Evolutionary conservation across 1,284 basidiomycete species (phyloP).

Genomic region (Malassezia sp.): DNA sequence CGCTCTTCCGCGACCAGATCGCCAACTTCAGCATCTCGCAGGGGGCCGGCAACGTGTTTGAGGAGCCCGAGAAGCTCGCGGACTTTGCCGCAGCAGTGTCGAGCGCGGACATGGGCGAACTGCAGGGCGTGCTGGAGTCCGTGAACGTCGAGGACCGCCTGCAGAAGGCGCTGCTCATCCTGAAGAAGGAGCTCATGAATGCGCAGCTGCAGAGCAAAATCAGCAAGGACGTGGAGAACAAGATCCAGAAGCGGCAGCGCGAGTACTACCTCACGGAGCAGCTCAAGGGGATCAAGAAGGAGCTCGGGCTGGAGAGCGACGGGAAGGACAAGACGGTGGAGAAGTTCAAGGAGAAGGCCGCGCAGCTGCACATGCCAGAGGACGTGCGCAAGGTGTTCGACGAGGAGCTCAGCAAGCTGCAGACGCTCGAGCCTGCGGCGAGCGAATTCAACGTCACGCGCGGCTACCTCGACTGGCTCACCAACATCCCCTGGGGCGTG

Average conservation of each 20-base stretch:
- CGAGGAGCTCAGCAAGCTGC: constrained; percentile 85
- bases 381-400: constrained; percentile 87
- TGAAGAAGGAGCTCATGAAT: constrained; percentile 97
- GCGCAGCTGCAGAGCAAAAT: constrained; percentile 92
- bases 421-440: constrained; percentile 73
- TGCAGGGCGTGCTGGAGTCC: constrained; percentile 86
- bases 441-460: constrained; percentile 73
- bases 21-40: constrained; percentile 93
- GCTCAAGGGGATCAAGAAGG: constrained; percentile 97
- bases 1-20: constrained; percentile 94
- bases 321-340: constrained; percentile 96
- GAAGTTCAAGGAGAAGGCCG: constrained; percentile 85
- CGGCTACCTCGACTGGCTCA: constrained; percentile 50
- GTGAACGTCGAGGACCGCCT: constrained; percentile 77
- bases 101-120: constrained; percentile 74
- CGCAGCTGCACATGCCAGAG: constrained; percentile 80
- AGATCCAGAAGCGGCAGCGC: constrained; percentile 90
- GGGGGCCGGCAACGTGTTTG: constrained; percentile 90
- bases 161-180: constrained; percentile 75
- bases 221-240: constrained; percentile 82
- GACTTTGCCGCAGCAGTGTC: constrained; percentile 96
- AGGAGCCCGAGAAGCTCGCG: constrained; percentile 93
- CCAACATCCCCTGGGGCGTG: constrained; percentile 88
- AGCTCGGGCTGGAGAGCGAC: constrained; percentile 90
- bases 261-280: constrained; percentile 99